These are phyloP conservation scores for Tricholomella constricta DNA, from an alignment of 768 basidiomycete genomes.

Conservation along the genomic window DNA sequence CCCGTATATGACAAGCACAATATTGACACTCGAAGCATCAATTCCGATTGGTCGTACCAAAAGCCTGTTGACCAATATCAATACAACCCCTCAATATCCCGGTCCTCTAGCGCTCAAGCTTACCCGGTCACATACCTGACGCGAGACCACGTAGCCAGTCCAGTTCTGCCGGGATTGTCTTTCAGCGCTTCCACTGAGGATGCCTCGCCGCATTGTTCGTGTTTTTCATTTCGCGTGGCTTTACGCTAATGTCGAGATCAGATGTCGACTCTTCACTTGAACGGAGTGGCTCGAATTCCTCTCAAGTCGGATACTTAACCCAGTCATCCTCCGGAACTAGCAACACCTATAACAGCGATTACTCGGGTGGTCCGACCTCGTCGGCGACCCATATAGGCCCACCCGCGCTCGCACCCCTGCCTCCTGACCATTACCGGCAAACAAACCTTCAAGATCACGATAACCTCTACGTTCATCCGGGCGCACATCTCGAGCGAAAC, in stretches of 20 bases:
- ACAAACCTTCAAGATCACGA: constrained; percentile 5
- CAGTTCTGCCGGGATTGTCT: constrained; percentile 3
- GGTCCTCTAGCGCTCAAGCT: constrained; percentile 12
- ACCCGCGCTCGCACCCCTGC: constrained; percentile 2
- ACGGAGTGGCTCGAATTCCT: constrained; percentile 15
- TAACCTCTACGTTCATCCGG: constrained; percentile 4
- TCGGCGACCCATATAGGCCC: constrained; percentile 2
- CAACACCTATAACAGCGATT: constrained; percentile 5
- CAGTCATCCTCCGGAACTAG: constrained; percentile 5
- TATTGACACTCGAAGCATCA: constrained; percentile 11
- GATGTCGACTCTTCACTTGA: constrained; percentile 12
- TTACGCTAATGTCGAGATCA: constrained; percentile 1
- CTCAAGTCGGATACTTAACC: constrained; percentile 12
- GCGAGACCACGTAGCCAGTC: constrained; percentile 7
- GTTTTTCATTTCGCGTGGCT: not conserved
- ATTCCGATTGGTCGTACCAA: constrained; percentile 17
- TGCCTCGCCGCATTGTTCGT: constrained; percentile 14
- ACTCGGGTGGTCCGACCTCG: constrained; percentile 6
- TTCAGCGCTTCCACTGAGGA: constrained; percentile 1
- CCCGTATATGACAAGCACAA: constrained; percentile 3
- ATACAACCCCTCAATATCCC: constrained; percentile 8
- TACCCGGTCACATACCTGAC: constrained; percentile 4
- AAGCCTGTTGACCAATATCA: constrained; percentile 18
- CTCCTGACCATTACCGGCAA: constrained; percentile 7
- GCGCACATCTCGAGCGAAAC: constrained; percentile 27